Percentiles rank a stretch among this genome's conserved stretches.
Evolutionary conservation across 805 yeast species (phyloP).

Genomic region (Saturnispora sanitii): DNA sequence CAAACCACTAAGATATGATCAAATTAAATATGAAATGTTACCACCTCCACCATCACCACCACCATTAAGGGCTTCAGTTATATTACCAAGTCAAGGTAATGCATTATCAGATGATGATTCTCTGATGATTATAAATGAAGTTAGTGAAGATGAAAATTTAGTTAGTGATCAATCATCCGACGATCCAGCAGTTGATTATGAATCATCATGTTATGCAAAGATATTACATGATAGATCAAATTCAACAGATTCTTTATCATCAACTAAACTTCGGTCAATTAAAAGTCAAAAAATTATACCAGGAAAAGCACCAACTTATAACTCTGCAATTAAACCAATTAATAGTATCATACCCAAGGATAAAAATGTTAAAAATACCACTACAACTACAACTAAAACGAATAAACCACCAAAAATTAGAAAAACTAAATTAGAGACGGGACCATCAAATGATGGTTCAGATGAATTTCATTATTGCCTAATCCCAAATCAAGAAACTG

Average conservation of each 20-base stretch:
- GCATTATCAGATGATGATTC: neutral
- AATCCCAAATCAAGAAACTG: conserved; percentile 50
- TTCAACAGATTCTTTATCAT: conserved; percentile 3
- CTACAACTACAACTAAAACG: conserved; percentile 4
- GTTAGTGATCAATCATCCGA: neutral
- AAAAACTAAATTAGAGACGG: too few relatives aligned
- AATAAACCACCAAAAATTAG: neutral
- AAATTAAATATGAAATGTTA: conserved; percentile 9
- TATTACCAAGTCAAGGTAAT: conserved; percentile 4
- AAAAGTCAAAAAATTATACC: neutral
- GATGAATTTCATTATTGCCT: conserved; percentile 43
- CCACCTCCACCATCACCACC: conserved; percentile 14
- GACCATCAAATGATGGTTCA: conserved; percentile 3
- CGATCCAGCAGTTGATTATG: neutral
- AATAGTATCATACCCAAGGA: neutral
- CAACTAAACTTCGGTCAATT: neutral
- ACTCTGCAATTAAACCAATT: too few relatives aligned
- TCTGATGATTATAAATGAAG: neutral
- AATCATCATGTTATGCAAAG: neutral
- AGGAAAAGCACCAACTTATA: too few relatives aligned
- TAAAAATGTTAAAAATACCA: neutral
- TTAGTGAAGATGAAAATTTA: neutral
- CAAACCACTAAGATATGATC: conserved; percentile 15
- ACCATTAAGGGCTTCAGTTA: conserved; percentile 7
- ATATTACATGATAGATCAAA: conserved; percentile 4